phyloP scores from a whole-genome alignment of 2,329 filamentous ascomycete genomes.

The Botrytis tulipae region DNA sequence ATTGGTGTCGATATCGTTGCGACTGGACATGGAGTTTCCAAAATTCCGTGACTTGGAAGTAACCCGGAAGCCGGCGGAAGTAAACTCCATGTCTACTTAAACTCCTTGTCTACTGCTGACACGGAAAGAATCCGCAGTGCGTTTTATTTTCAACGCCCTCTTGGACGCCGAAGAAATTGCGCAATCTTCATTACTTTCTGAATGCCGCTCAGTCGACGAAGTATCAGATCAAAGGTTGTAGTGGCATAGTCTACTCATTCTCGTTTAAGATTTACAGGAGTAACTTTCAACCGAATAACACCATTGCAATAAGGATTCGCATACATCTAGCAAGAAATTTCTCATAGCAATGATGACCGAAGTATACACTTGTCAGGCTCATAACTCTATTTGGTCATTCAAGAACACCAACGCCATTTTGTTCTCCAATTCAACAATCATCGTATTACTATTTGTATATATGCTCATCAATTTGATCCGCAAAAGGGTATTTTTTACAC shows the following conservation, averaged over 20 bases:
- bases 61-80: background rate
- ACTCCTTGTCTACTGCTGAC: background rate
- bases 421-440: background rate
- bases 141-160: background rate
- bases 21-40: background rate
- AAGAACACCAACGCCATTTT: background rate
- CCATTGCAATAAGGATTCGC: background rate
- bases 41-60: background rate
- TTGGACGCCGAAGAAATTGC: background rate
- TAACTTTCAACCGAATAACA: background rate
- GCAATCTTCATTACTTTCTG: background rate
- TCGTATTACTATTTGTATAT: background rate
- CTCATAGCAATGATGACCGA: background rate
- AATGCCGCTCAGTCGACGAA: background rate
- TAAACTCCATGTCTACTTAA: background rate
- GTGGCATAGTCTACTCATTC: background rate
- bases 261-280: background rate
- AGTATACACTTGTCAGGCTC: background rate
- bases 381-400: background rate
- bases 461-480: background rate
- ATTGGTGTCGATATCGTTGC: background rate
- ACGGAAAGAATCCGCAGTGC: background rate
- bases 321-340: background rate
- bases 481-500: background rate
- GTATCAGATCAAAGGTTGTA: background rate